These are phyloP conservation scores for Bruguiera gymnorhiza DNA, from an alignment of 345 rosid species.

Conservation along the genomic window DNA sequence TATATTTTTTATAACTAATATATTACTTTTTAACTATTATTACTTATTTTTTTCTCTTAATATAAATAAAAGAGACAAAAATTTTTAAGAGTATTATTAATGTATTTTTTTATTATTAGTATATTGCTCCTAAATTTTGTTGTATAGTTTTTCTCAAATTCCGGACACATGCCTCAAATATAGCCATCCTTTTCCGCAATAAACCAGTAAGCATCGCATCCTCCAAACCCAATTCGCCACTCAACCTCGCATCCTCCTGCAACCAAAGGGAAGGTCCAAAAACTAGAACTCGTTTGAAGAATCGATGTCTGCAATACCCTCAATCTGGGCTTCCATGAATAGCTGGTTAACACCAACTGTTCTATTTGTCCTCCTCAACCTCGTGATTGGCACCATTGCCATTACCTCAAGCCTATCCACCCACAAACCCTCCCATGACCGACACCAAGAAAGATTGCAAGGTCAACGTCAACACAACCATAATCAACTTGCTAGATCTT, in stretches of 20 bases:
- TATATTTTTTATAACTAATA: too few species aligned
- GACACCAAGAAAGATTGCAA: conserved; percentile 6
- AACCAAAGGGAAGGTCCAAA: background rate
- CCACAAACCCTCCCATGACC: conserved; percentile 18
- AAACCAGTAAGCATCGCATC: too few species aligned
- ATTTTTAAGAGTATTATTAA: too few species aligned
- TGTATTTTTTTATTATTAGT: too few species aligned
- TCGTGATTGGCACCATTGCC: conserved; percentile 69
- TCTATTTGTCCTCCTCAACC: conserved; percentile 67
- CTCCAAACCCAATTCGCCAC: too few species aligned
- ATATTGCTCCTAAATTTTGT: too few species aligned
- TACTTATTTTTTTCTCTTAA: too few species aligned
- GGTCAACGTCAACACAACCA: background rate
- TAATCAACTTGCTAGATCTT: conserved; percentile 48
- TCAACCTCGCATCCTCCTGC: background rate
- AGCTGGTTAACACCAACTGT: conserved; percentile 81
- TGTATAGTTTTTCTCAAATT: background rate
- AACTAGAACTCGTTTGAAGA: conserved; percentile 41
- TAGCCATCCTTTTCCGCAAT: background rate
- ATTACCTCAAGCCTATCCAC: conserved; percentile 52
- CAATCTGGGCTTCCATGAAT: conserved; percentile 59
- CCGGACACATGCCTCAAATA: background rate
- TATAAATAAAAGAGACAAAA: too few species aligned
- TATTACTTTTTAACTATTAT: too few species aligned
- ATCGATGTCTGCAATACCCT: conserved; percentile 39